Conservation (phyloP, 257 asterid genomes). For the Haberlea rhodopensis region DNA sequence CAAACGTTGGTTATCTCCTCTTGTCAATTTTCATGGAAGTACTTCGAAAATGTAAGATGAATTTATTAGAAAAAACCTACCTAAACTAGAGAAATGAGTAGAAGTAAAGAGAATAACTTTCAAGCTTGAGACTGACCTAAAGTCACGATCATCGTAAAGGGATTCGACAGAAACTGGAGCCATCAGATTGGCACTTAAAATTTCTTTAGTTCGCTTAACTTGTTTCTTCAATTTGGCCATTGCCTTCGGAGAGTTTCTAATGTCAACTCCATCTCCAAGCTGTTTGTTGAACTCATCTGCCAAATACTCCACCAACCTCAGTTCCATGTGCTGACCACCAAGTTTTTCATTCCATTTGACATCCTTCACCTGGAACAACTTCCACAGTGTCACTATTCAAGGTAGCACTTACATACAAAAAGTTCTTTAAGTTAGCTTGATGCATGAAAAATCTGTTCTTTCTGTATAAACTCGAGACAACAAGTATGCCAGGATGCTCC, state of each 20-base stretch:
- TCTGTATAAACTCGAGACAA: not conserved
- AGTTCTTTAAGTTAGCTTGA: not conserved
- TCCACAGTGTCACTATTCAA: slow-evolving; percentile 28
- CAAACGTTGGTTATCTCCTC: not conserved
- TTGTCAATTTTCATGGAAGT: not conserved
- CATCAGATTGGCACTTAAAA: slow-evolving; percentile 83
- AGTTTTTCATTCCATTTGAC: slow-evolving; percentile 91
- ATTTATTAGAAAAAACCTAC: not conserved
- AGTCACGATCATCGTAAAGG: slow-evolving; percentile 81
- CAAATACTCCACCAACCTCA: slow-evolving; percentile 87
- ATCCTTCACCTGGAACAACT: slow-evolving; percentile 77
- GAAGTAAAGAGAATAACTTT: slow-evolving; percentile 9
- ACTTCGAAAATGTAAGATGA: not conserved
- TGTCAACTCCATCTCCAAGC: slow-evolving; percentile 74
- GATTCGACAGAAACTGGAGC: slow-evolving; percentile 99
- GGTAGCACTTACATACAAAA: slow-evolving; percentile 3
- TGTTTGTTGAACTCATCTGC: slow-evolving; percentile 90
- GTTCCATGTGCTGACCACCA: slow-evolving; percentile 94
- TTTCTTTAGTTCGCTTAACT: slow-evolving; percentile 96
- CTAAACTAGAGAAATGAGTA: slow-evolving; percentile 1
- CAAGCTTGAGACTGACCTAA: slow-evolving; percentile 54
- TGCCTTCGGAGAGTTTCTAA: slow-evolving; percentile 80
- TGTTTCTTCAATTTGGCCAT: slow-evolving; percentile 98
- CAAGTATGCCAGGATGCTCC: slow-evolving; percentile 2
- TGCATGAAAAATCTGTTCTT: not conserved